These are phyloP conservation scores for Aegilops longissima DNA, from an alignment of 176 grass and related monocot genomes.

Conservation along the genomic window DNA sequence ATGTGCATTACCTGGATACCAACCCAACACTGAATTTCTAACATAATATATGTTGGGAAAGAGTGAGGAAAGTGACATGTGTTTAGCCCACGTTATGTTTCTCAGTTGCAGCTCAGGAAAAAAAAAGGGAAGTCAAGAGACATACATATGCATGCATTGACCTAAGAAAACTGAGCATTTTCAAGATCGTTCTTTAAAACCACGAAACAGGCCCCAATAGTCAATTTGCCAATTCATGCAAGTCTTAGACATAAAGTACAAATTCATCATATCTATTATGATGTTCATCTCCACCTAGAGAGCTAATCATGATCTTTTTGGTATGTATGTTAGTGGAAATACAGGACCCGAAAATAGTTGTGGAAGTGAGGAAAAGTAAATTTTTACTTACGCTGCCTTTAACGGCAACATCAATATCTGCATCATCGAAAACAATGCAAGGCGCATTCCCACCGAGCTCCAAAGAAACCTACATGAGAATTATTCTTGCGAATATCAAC, in stretches of 20 bases:
- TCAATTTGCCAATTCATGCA: not conserved
- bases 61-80: not conserved
- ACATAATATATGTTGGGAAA: no score
- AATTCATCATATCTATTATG: not conserved
- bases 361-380: not conserved
- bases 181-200: not conserved
- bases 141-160: not conserved
- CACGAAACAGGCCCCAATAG: not conserved
- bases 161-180: not conserved
- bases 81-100: not conserved
- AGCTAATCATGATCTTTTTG: not conserved
- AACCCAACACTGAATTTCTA: not conserved
- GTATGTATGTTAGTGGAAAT: constrained; percentile 14
- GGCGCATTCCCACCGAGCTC: constrained; percentile 99
- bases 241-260: not conserved
- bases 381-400: constrained; percentile 81
- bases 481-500: constrained; percentile 28
- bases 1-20: not conserved
- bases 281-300: not conserved
- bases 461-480: constrained; percentile 75
- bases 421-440: constrained; percentile 98
- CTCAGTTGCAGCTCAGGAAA: not conserved
- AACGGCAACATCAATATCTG: constrained; percentile 90
- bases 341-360: not conserved
- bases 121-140: not conserved